Evolutionary conservation across 306 rosid species (phyloP).

Genomic region (Alnus rubra): DNA sequence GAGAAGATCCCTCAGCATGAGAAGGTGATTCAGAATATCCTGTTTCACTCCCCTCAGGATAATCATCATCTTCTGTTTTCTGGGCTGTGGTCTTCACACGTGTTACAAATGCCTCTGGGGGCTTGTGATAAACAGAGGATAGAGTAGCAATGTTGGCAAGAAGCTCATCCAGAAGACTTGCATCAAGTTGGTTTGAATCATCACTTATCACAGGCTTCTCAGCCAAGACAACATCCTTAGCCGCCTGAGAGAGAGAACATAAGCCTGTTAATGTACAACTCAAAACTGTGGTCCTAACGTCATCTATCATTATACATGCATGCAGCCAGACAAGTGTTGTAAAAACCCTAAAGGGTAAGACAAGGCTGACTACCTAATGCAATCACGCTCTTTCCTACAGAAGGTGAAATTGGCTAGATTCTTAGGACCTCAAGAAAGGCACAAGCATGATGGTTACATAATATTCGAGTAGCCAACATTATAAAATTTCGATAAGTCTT

Average conservation of each 20-base stretch:
- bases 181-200: conserved; percentile 88
- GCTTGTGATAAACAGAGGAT: conserved; percentile 98
- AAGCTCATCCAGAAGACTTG: conserved; percentile 94
- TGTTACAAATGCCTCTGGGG: conserved; percentile 94
- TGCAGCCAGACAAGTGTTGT: background rate
- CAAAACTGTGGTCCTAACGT: background rate
- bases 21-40: conserved; percentile 74
- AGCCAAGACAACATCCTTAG: conserved; percentile 98
- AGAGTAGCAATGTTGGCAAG: conserved; percentile 95
- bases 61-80: conserved; percentile 85
- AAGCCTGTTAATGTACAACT: conserved; percentile 30
- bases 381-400: background rate
- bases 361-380: conserved; percentile 14
- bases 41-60: conserved; percentile 77
- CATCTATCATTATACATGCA: background rate
- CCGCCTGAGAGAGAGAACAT: conserved; percentile 70
- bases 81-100: conserved; percentile 64
- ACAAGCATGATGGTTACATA: conserved; percentile 1
- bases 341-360: background rate
- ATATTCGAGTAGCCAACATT: conserved; percentile 3
- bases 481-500: conserved; percentile 4
- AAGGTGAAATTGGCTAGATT: background rate
- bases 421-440: background rate
- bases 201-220: conserved; percentile 98
- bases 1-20: conserved; percentile 66